Evolutionary conservation across 441 rosid genomes (phyloP), one percentile per base, ranked within the genome.

Genomic region (Pelargonium myrrhifolium): DNA sequence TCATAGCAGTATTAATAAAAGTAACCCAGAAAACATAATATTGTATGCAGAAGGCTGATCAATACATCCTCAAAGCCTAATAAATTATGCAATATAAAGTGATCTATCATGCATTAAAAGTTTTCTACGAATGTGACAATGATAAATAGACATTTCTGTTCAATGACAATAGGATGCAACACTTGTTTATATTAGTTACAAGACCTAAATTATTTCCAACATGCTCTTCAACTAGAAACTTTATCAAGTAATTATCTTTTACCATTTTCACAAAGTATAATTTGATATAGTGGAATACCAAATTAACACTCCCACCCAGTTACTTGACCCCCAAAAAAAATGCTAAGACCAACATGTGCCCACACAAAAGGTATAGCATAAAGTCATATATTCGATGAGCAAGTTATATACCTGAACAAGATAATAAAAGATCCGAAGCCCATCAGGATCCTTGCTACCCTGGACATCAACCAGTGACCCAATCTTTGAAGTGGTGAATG

Each of bases 401-500:
- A 14, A 65, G 55, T 10, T 51, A 20, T 79, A n/a, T 8, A 89
- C 97, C 98, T 89, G 98, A 84, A 93, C 93, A 78, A 93, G 96
- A 75, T 89, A 90, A 77, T 89, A 93, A 76, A 93, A 90, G 74
- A 93, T 84, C 72, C 92, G 92, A 77, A 93, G 95, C 56, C 97
- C 98, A 67, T 90, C 96, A 51, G 96, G 96, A 72, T 93, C 98
- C 70, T 89, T 88, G 66, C 98, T 87, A 62, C 92, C 81, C 78
- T 87, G 89, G 66, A 89, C 96, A 72, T 93, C 98, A 68, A 93
- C 96, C 67, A 93, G 96, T 1, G 98, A 91, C 8, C 96, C 97
- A 75, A 93, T 91, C 85, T 93, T 93, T 0, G 97, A 90, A 35
- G 98, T 91, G 17, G 96, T 80, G 78, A 93, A 93, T 63, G 93